A percentile compares a stretch with the other conserved stretches of the same genome.
Evolutionary conservation across 805 yeast species (phyloP).

Genomic region (Sugiyamaella qingdaonensis): DNA sequence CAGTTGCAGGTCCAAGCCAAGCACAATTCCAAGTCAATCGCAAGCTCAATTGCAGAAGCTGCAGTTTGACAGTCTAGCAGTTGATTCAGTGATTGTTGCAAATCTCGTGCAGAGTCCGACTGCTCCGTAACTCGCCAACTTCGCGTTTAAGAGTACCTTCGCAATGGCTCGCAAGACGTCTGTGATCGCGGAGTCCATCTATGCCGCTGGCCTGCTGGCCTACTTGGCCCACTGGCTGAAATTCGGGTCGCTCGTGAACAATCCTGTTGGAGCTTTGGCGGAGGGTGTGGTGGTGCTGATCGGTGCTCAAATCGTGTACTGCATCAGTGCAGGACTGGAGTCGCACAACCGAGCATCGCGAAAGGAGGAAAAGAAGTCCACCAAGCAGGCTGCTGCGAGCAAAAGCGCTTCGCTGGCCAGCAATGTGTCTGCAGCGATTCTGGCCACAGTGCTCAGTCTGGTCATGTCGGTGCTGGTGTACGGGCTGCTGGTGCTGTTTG

Average conservation of each 20-base stretch:
- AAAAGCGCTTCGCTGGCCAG: conserved; percentile 1
- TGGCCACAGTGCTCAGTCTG: conserved; percentile 29
- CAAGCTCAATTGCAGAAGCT: too few relatives aligned
- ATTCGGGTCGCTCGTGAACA: conserved; percentile 12
- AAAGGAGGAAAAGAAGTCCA: conserved; percentile 3
- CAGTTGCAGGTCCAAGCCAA: too few relatives aligned
- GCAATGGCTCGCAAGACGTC: background rate
- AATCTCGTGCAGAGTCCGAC: too few relatives aligned
- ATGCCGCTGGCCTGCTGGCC: conserved; percentile 9
- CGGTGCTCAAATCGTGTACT: conserved; percentile 23
- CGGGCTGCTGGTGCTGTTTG: conserved; percentile 54
- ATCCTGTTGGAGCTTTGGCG: conserved; percentile 19
- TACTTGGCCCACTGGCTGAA: conserved; percentile 11
- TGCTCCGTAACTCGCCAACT: too few relatives aligned
- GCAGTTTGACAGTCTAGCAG: too few relatives aligned
- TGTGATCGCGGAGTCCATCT: background rate
- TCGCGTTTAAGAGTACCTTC: too few relatives aligned
- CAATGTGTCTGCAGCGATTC: conserved; percentile 22
- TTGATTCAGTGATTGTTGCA: too few relatives aligned
- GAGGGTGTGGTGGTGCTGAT: conserved; percentile 19
- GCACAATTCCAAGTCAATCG: too few relatives aligned
- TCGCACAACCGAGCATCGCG: background rate
- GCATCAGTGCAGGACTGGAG: conserved; percentile 19
- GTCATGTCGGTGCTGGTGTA: conserved; percentile 29
- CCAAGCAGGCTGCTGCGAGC: background rate